Base-by-base conservation (phyloP, 1,139 yeast species). In the Geotrichum reessii region DNA sequence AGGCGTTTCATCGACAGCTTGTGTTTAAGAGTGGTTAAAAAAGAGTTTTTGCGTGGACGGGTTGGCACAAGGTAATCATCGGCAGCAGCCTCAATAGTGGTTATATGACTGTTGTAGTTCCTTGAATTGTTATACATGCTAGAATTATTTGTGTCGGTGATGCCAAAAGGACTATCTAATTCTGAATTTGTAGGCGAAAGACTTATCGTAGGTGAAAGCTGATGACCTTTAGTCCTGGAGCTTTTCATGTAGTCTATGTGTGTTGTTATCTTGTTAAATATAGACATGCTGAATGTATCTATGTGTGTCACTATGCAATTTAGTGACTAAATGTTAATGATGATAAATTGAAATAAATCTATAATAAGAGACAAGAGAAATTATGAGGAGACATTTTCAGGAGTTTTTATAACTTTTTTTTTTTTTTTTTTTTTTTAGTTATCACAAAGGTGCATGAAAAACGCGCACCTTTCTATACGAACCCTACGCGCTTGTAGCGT, bases 261-360 rank as follows among this genome's bases (percentile, higher is more conserved):
- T 24, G 52, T 47, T 9, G 56, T 47, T 42, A 56, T 48, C 47
- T 56, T 56, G 56, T 49, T 56, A 19, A 56, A 27, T 14, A 56
- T 28, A 31, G 47, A 40, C 59, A 56, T 56, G 24, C 21, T 37
- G 44, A n/a, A 19, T 37, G 9, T n/a, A n/a, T 37, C 21, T 37
- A 14, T 37, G 44, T 37, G n/a, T n/a, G n/a, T n/a, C n/a, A n/a
- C n/a, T n/a, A n/a, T n/a, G n/a, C n/a, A n/a, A n/a, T n/a, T n/a
- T n/a, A n/a, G n/a, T n/a, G n/a, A n/a, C n/a, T n/a, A n/a, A n/a
- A n/a, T n/a, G n/a, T n/a, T n/a, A n/a, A n/a, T n/a, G n/a, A n/a
- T n/a, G n/a, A n/a, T n/a, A n/a, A n/a, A n/a, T n/a, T n/a, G n/a
- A n/a, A n/a, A n/a, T n/a, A n/a, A n/a, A n/a, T n/a, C n/a, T n/a